phyloP scores from a whole-genome alignment of 2,329 filamentous ascomycete genomes.

The Colletotrichum spinosum region DNA sequence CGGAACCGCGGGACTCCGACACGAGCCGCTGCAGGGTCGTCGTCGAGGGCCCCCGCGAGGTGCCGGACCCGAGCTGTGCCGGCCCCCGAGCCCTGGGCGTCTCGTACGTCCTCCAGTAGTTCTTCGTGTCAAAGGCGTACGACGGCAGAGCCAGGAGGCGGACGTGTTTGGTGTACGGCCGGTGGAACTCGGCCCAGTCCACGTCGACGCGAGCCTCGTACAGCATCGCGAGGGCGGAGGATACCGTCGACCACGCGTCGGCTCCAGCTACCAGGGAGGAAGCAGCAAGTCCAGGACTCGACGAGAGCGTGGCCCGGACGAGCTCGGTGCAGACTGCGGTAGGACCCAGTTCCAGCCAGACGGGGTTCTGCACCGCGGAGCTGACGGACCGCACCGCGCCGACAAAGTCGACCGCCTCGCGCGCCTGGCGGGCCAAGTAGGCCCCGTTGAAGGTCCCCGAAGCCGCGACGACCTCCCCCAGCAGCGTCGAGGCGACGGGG shows the following conservation, averaged over 20 bases:
- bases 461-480: background rate
- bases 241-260: background rate
- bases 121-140: slow-evolving; percentile 19
- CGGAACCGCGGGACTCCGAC: background rate
- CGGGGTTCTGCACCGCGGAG: slow-evolving; percentile 52
- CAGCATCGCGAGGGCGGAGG: background rate
- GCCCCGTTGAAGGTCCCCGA: background rate
- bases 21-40: too few relatives aligned
- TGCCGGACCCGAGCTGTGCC: too few relatives aligned
- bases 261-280: background rate
- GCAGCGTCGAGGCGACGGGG: slow-evolving; percentile 12
- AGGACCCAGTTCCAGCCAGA: slow-evolving; percentile 77
- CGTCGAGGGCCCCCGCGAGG: too few relatives aligned
- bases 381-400: slow-evolving; percentile 57
- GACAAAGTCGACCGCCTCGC: slow-evolving; percentile 1
- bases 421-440: background rate
- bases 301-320: slow-evolving; percentile 43
- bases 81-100: too few relatives aligned
- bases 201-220: background rate
- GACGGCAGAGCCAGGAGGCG: slow-evolving; percentile 9
- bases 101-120: slow-evolving; percentile 24
- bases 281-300: slow-evolving; percentile 49
- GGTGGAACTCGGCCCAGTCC: slow-evolving; percentile 13
- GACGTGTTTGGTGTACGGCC: background rate
- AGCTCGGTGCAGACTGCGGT: slow-evolving; percentile 39